Percentiles rank a stretch among this genome's conserved stretches.
phyloP scores from a whole-genome alignment of 164 flowering plant genomes.

The Berberis thunbergii region DNA sequence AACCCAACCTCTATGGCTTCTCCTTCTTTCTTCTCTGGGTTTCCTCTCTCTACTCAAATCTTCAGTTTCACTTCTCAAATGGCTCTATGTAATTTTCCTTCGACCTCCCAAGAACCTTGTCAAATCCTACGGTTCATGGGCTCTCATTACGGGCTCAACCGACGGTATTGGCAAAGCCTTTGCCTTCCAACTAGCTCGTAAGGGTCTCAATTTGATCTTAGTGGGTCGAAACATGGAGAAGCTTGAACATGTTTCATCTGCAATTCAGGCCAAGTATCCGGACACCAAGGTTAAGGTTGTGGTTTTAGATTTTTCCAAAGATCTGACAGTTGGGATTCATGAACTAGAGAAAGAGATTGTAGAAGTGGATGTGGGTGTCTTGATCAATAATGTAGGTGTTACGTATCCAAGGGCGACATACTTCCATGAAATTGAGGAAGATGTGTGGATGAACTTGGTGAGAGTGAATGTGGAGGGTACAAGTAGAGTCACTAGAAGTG shows the following conservation, averaged over 20 bases:
- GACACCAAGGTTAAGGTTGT: conserved; percentile 43
- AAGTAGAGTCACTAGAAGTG: conserved; percentile 38
- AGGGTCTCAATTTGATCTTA: conserved; percentile 62
- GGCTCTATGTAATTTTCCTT: conserved; percentile 57
- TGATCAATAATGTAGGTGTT: conserved; percentile 75
- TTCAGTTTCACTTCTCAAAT: conserved; percentile 26
- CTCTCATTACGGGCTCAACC: conserved; percentile 70
- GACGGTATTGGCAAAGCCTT: conserved; percentile 80
- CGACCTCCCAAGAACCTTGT: conserved; percentile 63
- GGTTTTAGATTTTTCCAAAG: conserved; percentile 49
- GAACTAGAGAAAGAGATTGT: conserved; percentile 29
- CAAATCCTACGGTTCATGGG: conserved; percentile 74
- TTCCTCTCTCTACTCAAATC: conserved; percentile 23
- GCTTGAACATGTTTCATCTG: conserved; percentile 33
- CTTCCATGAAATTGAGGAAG: conserved; percentile 52
- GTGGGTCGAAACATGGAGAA: conserved; percentile 61
- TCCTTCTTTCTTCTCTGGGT: conserved; percentile 38
- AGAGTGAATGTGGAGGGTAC: conserved; percentile 41
- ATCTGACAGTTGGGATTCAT: conserved; percentile 23
- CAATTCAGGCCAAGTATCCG: conserved; percentile 28
- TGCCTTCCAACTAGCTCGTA: conserved; percentile 61
- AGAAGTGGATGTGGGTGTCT: conserved; percentile 76
- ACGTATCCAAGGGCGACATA: conserved; percentile 71
- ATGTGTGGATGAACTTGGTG: conserved; percentile 23
- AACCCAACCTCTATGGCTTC: conserved; percentile 28